Conservation (phyloP, 305 asterid genomes). For the Plantago coronopus region DNA sequence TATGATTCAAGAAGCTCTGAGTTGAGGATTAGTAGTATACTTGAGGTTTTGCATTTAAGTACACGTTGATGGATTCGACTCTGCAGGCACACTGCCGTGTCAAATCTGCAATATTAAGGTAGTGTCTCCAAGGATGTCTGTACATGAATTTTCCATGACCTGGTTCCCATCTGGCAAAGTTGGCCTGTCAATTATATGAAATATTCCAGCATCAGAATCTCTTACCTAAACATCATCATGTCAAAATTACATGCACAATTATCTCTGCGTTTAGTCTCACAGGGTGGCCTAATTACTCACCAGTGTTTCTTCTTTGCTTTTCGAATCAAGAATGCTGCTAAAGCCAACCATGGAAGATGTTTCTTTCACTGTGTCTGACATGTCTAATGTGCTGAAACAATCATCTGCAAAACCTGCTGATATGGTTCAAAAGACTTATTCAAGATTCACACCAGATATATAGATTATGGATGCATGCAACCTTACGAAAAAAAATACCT, state of each 20-base stretch:
- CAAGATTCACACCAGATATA: neutral
- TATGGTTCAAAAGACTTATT: neutral
- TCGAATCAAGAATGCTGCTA: constrained; percentile 53
- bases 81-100: constrained; percentile 61
- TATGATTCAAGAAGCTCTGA: neutral
- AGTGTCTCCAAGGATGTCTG: constrained; percentile 80
- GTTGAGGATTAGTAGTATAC: constrained; percentile 24
- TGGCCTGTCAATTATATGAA: constrained; percentile 42
- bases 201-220: neutral
- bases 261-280: too few species aligned
- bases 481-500: constrained; percentile 29
- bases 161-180: constrained; percentile 86
- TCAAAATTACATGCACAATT: neutral
- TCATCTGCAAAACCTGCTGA: constrained; percentile 45
- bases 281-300: constrained; percentile 25
- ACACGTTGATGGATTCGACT: constrained; percentile 51
- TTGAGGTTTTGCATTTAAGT: constrained; percentile 39
- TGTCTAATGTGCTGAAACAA: constrained; percentile 30
- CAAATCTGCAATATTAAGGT: constrained; percentile 49
- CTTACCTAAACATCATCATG: neutral
- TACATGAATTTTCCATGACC: constrained; percentile 67
- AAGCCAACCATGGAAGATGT: constrained; percentile 31
- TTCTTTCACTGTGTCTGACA: constrained; percentile 14
- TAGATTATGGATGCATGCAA: neutral
- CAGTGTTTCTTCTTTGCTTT: constrained; percentile 47